A percentile compares a stretch with the other conserved stretches of the same genome.
These are phyloP conservation scores for Daedaleopsis sinensis DNA, from an alignment of 768 basidiomycete genomes.

Conservation along the genomic window DNA sequence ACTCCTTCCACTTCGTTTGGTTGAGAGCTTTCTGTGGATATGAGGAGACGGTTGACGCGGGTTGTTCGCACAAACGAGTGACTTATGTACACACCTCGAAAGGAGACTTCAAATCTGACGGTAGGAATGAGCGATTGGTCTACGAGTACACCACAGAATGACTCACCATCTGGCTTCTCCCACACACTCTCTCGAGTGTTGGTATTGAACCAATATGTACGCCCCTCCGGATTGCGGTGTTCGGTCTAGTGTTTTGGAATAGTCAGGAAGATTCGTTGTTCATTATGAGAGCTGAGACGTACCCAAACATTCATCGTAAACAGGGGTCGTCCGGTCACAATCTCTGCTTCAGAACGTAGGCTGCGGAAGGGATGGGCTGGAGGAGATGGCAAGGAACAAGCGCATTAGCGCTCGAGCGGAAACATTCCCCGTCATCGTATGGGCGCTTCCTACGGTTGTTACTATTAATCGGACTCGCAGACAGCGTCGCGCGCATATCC, in stretches of 20 bases:
- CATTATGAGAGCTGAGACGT: background rate
- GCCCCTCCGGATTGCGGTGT: conserved; percentile 93
- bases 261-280: background rate
- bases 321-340: too few species aligned
- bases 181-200: conserved; percentile 89
- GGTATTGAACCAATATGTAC: conserved; percentile 98
- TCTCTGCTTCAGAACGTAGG: background rate
- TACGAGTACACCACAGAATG: background rate
- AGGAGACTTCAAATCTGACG: conserved; percentile 81
- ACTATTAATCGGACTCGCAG: too few species aligned
- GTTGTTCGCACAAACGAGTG: background rate
- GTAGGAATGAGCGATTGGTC: background rate
- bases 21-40: conserved; percentile 73
- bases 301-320: conserved; percentile 24
- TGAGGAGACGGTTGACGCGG: background rate
- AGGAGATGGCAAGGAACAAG: background rate
- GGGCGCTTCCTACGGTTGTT: too few species aligned
- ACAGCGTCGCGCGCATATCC: too few species aligned
- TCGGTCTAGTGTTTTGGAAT: conserved; percentile 63
- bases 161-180: conserved; percentile 94
- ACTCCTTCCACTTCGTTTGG: conserved; percentile 95
- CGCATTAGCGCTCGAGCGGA: too few species aligned
- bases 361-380: background rate
- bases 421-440: too few species aligned
- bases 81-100: conserved; percentile 73